A percentile compares a stretch with the other conserved stretches of the same genome.
phyloP scores from a whole-genome alignment of 495 filamentous ascomycete species.

The Cercophora sp. region DNA sequence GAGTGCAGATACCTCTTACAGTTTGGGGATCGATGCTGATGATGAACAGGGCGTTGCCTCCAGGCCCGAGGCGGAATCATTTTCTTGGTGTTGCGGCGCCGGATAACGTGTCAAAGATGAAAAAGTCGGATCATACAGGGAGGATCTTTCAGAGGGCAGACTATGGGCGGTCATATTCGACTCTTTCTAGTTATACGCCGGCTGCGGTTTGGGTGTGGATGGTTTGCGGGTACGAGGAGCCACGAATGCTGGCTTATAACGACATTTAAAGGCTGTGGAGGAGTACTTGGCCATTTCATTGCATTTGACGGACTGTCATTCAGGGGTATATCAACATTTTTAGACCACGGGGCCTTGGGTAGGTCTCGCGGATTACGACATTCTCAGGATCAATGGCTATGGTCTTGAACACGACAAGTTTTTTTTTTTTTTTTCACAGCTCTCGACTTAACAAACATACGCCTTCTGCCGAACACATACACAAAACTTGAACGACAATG shows the following conservation, averaged over 20 bases:
- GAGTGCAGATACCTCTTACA: conserved; percentile 9
- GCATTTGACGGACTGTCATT: too few species aligned
- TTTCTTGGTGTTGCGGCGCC: conserved; percentile 51
- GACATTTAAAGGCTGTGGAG: conserved; percentile 21
- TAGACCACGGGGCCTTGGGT: too few species aligned
- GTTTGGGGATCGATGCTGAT: conserved; percentile 3
- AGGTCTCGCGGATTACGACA: too few species aligned
- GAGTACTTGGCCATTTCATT: too few species aligned
- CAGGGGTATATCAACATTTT: too few species aligned
- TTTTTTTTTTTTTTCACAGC: too few species aligned
- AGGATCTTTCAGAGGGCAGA: conserved; percentile 27
- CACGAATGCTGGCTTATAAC: conserved; percentile 24
- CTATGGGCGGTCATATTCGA: conserved; percentile 25
- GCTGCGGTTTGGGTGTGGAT: conserved; percentile 31
- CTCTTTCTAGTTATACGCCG: conserved; percentile 26
- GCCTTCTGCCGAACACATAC: too few species aligned
- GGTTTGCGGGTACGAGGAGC: conserved; percentile 13
- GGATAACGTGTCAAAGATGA: conserved; percentile 47
- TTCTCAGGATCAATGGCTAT: too few species aligned
- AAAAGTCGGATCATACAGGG: conserved; percentile 31
- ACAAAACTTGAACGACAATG: too few species aligned
- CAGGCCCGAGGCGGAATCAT: conserved; percentile 33
- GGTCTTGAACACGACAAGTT: too few species aligned
- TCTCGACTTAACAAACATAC: too few species aligned
- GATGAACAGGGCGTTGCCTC: conserved; percentile 24